A percentile compares a stretch with the other conserved stretches of the same genome.
These are phyloP conservation scores for Eutrema heterophyllum DNA, from an alignment of 345 rosid species.

Conservation along the genomic window DNA sequence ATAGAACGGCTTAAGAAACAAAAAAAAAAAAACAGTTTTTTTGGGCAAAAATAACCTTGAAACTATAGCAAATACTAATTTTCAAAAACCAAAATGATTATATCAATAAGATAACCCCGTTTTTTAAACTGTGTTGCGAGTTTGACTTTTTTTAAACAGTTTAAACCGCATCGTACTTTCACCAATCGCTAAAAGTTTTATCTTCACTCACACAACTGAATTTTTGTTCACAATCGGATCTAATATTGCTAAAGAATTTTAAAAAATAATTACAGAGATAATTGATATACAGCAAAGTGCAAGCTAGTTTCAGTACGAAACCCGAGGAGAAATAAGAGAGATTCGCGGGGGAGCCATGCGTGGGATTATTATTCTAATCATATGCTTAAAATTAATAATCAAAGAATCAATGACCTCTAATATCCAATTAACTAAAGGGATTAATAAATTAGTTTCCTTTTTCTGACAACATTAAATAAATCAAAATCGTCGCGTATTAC, in stretches of 20 bases:
- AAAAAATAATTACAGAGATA: neutral
- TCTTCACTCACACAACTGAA: too few species aligned
- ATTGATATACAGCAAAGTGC: slow-evolving; percentile 33
- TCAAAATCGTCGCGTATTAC: slow-evolving; percentile 26
- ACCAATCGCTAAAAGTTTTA: neutral
- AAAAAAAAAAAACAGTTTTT: too few species aligned
- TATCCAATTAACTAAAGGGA: neutral
- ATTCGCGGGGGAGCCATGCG: slow-evolving; percentile 80
- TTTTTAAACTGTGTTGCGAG: too few species aligned
- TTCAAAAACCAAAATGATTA: too few species aligned
- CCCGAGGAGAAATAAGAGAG: slow-evolving; percentile 56
- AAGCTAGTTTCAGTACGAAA: slow-evolving; percentile 25
- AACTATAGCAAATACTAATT: too few species aligned
- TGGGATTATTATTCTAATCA: slow-evolving; percentile 53
- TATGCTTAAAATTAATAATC: slow-evolving; percentile 19
- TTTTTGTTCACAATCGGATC: neutral
- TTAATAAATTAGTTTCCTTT: slow-evolving; percentile 20
- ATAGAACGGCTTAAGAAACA: too few species aligned
- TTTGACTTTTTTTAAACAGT: too few species aligned
- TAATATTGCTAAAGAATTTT: neutral
- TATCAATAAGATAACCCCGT: too few species aligned
- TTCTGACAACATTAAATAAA: slow-evolving; percentile 18
- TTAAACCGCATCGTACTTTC: neutral
- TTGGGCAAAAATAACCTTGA: too few species aligned
- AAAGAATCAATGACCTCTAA: slow-evolving; percentile 4